A percentile compares a stretch with the other conserved stretches of the same genome.
Evolutionary conservation across 2,329 filamentous ascomycete genomes (phyloP).

Genomic region (Endothia cerciana): DNA sequence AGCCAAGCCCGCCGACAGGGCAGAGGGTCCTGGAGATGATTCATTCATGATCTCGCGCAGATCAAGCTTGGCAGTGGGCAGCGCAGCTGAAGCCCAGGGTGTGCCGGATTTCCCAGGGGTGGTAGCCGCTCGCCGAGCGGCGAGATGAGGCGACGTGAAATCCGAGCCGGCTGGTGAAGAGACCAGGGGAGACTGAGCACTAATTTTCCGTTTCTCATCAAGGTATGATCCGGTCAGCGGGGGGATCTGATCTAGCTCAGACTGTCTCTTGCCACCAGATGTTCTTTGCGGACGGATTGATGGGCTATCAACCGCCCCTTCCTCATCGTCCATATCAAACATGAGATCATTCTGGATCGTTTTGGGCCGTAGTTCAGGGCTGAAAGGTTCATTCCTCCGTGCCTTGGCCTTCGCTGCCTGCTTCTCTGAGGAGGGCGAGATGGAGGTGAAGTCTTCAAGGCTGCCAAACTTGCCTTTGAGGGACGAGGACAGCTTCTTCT

Average conservation of each 20-base stretch:
- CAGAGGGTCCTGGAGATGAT: constrained; percentile 53
- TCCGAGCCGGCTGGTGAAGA: constrained; percentile 27
- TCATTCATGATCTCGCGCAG: constrained; percentile 77
- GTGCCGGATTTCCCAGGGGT: constrained; percentile 36
- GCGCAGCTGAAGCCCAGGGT: constrained; percentile 54
- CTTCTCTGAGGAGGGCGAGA: constrained; percentile 49
- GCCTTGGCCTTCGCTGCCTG: constrained; percentile 51
- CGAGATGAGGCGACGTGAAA: constrained; percentile 16
- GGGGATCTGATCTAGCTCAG: constrained; percentile 38
- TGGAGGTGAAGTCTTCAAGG: constrained; percentile 61
- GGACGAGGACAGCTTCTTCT: constrained; percentile 64
- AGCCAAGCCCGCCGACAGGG: constrained; percentile 57
- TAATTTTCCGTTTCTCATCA: constrained; percentile 43
- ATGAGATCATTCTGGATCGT: constrained; percentile 77
- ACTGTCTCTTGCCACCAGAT: constrained; percentile 26
- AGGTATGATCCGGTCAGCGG: constrained; percentile 43
- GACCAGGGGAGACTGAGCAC: constrained; percentile 28
- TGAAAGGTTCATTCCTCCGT: constrained; percentile 59
- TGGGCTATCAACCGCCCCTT: constrained; percentile 40
- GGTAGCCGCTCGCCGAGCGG: constrained; percentile 19
- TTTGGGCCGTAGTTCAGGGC: constrained; percentile 70
- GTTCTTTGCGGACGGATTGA: constrained; percentile 35
- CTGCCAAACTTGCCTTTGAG: constrained; percentile 64
- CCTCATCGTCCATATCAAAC: constrained; percentile 92
- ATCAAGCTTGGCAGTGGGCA: constrained; percentile 68